phyloP scores from a whole-genome alignment of 2,329 filamentous ascomycete species.

The Acephala macrosclerotiorum region DNA sequence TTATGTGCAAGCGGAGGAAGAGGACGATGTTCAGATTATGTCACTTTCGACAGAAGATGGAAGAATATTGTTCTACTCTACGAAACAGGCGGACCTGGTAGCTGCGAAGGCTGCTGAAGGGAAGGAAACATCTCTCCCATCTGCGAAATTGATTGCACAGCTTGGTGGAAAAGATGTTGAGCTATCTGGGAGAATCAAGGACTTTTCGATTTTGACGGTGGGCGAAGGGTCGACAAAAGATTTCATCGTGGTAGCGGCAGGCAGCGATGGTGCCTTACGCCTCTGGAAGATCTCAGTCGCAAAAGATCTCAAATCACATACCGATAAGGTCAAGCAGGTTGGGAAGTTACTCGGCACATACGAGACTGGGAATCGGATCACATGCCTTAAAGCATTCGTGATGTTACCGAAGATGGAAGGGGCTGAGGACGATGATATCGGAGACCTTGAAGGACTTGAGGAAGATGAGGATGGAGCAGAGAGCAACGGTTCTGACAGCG shows the following conservation, averaged over 20 bases:
- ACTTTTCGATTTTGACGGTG: conserved; percentile 70
- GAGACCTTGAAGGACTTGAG: conserved; percentile 38
- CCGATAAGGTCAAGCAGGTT: conserved; percentile 41
- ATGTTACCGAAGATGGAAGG: conserved; percentile 76
- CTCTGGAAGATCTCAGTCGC: conserved; percentile 70
- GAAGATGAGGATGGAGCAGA: conserved; percentile 36
- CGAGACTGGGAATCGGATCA: conserved; percentile 87
- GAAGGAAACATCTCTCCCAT: conserved; percentile 57
- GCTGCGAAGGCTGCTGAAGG: conserved; percentile 41
- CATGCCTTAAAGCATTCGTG: conserved; percentile 84
- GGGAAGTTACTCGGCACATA: conserved; percentile 75
- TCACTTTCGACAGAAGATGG: conserved; percentile 91
- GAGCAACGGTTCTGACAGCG: conserved; percentile 40
- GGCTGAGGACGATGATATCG: conserved; percentile 55
- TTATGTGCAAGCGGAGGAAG: conserved; percentile 66
- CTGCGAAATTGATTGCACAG: conserved; percentile 75
- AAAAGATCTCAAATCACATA: conserved; percentile 44
- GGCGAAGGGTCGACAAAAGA: conserved; percentile 48
- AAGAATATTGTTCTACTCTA: conserved; percentile 82
- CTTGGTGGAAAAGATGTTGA: conserved; percentile 77
- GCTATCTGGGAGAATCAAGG: conserved; percentile 83
- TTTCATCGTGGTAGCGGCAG: conserved; percentile 72
- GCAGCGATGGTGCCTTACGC: conserved; percentile 86
- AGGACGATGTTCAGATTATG: conserved; percentile 63
- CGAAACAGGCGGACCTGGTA: conserved; percentile 57